phyloP scores from a whole-genome alignment of 257 asterid genomes.

The Petunia axillaris region DNA sequence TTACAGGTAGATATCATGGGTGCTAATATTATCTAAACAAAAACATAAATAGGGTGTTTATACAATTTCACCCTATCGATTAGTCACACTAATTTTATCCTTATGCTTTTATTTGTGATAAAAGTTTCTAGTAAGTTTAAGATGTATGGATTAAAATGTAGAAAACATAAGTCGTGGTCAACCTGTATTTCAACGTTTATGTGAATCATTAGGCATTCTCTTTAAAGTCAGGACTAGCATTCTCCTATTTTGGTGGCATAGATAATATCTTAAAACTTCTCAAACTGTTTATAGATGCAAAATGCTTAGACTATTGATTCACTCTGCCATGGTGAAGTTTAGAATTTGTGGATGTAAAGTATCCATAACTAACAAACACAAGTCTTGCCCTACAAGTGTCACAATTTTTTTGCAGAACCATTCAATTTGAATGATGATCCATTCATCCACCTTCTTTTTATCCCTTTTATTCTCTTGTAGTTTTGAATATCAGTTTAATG shows the following conservation, averaged over 20 bases:
- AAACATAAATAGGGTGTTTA: not conserved
- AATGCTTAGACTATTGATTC: not conserved
- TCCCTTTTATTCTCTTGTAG: constrained; percentile 7
- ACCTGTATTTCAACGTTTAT: not conserved
- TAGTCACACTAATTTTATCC: not conserved
- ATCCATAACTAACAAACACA: not conserved
- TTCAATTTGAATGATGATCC: constrained; percentile 15
- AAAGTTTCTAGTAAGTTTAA: not conserved
- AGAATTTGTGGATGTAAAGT: constrained; percentile 16
- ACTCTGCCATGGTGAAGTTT: not conserved
- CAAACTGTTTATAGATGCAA: not conserved
- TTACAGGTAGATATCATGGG: not conserved
- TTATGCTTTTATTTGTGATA: not conserved
- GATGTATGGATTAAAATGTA: not conserved
- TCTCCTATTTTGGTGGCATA: not conserved
- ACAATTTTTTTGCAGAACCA: constrained; percentile 2
- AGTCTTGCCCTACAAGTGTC: not conserved
- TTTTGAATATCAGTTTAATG: not conserved
- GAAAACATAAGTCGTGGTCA: not conserved
- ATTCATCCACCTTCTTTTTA: not conserved
- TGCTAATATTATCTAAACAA: not conserved
- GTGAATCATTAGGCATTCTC: not conserved
- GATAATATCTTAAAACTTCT: not conserved
- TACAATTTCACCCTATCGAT: not conserved
- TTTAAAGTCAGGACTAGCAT: not conserved